Evolutionary conservation across 208 protist species (phyloP), one percentile per base, ranked within the genome.

Genomic region (Crithidia expoeki): DNA sequence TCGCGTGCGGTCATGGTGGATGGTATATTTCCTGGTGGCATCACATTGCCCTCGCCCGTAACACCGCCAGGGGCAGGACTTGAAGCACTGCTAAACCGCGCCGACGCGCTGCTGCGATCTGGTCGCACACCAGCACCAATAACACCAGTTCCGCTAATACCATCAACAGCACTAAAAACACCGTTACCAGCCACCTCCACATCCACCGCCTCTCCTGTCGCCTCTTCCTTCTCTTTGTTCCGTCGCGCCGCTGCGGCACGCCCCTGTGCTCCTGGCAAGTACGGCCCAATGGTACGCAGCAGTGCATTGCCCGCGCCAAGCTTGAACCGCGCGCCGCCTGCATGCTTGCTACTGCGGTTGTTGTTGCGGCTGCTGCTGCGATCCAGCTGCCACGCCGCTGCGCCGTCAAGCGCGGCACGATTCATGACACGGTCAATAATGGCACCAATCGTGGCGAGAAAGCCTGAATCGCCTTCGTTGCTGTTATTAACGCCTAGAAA

Each of bases 361-460:
- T 42, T 57, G 38, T 40, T 28, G 61, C 50, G 69, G 23, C 32
- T 59, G 11, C 36, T 17, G 27, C 25, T 62, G 28, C 66, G 52
- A 16, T 56, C 12, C 17, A 27, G 5, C 44, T 72, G 52, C 34
- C 34, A 76, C 28, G 56, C 56, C 33, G 62, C 71, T 5, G 62
- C 62, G 4, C 71, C 62, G 36, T 58, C 42, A 17, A 76, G 62
- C 4, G 71, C 62, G 1, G 62, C 46, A 17, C 44, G 58, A 51
- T 66, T 69, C 23, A 34, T 69, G 25, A 61, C 71, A 6, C 71
- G 62, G 28, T 76, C 71, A n/a, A 76, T 76, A 5, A 76, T 63
- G 11, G 71, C 51, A 10, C 52, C 30, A 21, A 76, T 59, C 11
- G 56, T 59, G 23, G 71, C 55, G 44, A 76, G 14, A n/a, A 76